Conservation (phyloP, 202 grass and related monocot genomes). For the Brachypodium distachyon region DNA sequence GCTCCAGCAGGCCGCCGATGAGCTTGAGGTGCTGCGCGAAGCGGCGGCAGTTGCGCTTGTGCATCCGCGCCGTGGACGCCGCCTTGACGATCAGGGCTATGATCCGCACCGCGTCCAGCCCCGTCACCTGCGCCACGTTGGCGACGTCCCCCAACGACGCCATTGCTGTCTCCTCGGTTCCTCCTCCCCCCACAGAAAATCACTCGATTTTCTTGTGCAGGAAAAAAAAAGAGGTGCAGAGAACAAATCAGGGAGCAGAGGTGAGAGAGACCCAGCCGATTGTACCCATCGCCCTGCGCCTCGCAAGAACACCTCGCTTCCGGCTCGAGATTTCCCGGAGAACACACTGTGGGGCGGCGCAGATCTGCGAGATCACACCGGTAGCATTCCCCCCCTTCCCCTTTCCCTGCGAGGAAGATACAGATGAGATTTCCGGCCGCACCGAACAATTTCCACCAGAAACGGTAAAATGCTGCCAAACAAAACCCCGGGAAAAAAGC, state of each 20-base stretch:
- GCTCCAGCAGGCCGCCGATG: constrained; percentile 65
- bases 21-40: constrained; percentile 76
- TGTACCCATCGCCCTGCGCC: not conserved
- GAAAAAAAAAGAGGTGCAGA: not conserved
- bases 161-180: constrained; percentile 14
- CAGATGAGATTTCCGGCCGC: not conserved
- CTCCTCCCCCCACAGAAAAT: not conserved
- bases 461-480: not conserved
- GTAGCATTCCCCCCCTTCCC: not conserved
- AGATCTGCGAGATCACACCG: constrained; percentile 26
- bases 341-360: not conserved
- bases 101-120: constrained; percentile 60
- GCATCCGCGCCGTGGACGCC: constrained; percentile 63
- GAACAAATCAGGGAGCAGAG: not conserved
- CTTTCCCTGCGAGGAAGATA: not conserved
- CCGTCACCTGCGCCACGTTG: constrained; percentile 62
- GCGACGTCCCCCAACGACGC: constrained; percentile 41
- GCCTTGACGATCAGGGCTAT: constrained; percentile 66
- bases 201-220: not conserved
- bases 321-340: not conserved
- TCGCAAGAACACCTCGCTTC: not conserved
- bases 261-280: not conserved
- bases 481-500: not conserved
- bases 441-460: not conserved
- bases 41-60: constrained; percentile 74